Conservation (phyloP, 2,329 filamentous ascomycete genomes). For the Epichloe elymi region DNA sequence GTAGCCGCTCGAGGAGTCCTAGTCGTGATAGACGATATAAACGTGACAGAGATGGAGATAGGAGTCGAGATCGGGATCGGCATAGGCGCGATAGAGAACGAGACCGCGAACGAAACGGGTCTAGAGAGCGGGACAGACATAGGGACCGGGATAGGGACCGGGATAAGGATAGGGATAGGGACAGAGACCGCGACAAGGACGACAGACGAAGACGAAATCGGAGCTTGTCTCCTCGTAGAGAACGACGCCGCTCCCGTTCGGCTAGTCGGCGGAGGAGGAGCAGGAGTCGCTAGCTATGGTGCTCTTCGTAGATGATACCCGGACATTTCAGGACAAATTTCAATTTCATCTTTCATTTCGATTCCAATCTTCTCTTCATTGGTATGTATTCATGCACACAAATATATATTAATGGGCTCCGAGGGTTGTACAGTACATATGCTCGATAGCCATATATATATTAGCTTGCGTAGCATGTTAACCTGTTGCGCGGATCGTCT, state of each 20-base stretch:
- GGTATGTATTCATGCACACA: too few species aligned
- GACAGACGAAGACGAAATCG: constrained; percentile 15
- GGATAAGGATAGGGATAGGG: constrained; percentile 15
- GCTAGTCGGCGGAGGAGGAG: constrained; percentile 29
- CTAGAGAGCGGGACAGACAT: constrained; percentile 28
- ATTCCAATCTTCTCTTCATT: too few species aligned
- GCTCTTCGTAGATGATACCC: too few species aligned
- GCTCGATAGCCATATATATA: too few species aligned
- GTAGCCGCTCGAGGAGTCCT: constrained; percentile 21
- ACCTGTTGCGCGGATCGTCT: too few species aligned
- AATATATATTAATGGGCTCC: too few species aligned
- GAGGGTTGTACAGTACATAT: too few species aligned
- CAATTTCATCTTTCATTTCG: too few species aligned
- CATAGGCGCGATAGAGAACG: constrained; percentile 17
- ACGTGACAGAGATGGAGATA: constrained; percentile 18
- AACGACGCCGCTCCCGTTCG: constrained; percentile 24
- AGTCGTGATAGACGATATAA: constrained; percentile 19
- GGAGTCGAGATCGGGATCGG: constrained; percentile 22
- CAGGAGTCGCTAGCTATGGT: constrained; percentile 5
- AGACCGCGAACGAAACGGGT: constrained; percentile 21
- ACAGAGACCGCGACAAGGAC: constrained; percentile 14
- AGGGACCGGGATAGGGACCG: constrained; percentile 26
- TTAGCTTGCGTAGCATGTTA: too few species aligned
- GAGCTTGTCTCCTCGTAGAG: constrained; percentile 23
- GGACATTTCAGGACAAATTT: too few species aligned